phyloP scores from a whole-genome alignment of 176 grass and related monocot species.

The Eleusine indica region DNA sequence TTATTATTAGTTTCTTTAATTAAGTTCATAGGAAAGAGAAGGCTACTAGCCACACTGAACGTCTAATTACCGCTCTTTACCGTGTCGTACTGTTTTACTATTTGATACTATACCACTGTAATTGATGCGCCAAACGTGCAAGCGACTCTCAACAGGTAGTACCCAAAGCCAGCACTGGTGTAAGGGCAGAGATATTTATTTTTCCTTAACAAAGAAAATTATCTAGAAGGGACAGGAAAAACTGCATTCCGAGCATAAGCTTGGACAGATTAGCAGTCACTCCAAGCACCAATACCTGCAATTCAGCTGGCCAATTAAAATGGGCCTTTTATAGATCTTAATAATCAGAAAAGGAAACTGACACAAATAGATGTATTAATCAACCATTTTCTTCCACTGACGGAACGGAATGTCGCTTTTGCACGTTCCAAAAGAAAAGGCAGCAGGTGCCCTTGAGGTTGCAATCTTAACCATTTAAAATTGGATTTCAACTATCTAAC shows the following conservation, averaged over 20 bases:
- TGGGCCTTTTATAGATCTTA: neutral
- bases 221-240: no score
- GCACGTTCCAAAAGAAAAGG: neutral
- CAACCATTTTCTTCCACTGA: neutral
- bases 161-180: no score
- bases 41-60: neutral
- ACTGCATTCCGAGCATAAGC: no score
- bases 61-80: neutral
- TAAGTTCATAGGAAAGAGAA: neutral
- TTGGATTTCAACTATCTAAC: constrained; percentile 13
- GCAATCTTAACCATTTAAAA: constrained; percentile 30
- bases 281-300: neutral
- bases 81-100: neutral
- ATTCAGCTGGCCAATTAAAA: no score
- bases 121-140: constrained; percentile 22
- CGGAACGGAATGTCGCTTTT: constrained; percentile 6
- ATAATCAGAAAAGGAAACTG: neutral
- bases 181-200: neutral
- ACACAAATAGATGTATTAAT: neutral
- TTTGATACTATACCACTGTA: constrained; percentile 4
- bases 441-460: neutral
- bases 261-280: neutral
- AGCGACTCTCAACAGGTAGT: neutral
- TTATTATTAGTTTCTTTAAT: neutral
- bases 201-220: neutral